phyloP scores from a whole-genome alignment of 73 alveolate genomes.

The Durusdinium trenchii region DNA sequence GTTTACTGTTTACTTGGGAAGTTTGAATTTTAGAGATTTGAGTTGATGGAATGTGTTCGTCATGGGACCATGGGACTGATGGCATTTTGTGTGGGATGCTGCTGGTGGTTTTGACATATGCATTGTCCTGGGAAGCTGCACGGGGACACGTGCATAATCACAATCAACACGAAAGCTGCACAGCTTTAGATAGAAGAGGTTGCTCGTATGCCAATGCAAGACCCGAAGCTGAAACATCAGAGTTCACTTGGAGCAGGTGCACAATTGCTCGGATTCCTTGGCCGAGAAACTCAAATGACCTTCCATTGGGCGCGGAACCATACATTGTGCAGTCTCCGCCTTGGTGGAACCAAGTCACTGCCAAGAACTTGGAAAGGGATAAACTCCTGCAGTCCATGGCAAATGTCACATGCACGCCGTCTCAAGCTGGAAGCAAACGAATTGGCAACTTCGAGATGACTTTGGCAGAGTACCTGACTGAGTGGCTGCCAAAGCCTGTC shows the following conservation, averaged over 20 bases:
- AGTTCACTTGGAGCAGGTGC: not conserved
- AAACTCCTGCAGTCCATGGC: slow-evolving; percentile 53
- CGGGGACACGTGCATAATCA: too few species aligned
- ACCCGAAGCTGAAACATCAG: too few species aligned
- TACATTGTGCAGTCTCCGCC: slow-evolving; percentile 42
- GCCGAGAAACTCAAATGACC: not conserved
- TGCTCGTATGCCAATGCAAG: too few species aligned
- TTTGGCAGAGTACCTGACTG: slow-evolving; percentile 42
- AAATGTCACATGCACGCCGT: slow-evolving; percentile 60
- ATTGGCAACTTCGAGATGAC: slow-evolving; percentile 60
- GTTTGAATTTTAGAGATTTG: too few species aligned
- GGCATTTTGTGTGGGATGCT: too few species aligned
- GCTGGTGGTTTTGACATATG: too few species aligned
- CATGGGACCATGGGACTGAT: too few species aligned
- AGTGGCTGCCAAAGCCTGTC: slow-evolving; percentile 64
- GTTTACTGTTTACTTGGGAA: too few species aligned
- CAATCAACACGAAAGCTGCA: too few species aligned
- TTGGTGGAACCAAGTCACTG: slow-evolving; percentile 26
- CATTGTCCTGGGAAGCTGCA: too few species aligned
- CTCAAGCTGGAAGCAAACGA: slow-evolving; percentile 72
- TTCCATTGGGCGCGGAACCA: slow-evolving; percentile 53
- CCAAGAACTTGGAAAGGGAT: not conserved
- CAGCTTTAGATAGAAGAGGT: too few species aligned
- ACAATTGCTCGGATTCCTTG: slow-evolving; percentile 49
- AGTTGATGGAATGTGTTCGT: too few species aligned